These are phyloP conservation scores for Rhizopogon roseolus DNA, from an alignment of 768 basidiomycete species.

Conservation along the genomic window DNA sequence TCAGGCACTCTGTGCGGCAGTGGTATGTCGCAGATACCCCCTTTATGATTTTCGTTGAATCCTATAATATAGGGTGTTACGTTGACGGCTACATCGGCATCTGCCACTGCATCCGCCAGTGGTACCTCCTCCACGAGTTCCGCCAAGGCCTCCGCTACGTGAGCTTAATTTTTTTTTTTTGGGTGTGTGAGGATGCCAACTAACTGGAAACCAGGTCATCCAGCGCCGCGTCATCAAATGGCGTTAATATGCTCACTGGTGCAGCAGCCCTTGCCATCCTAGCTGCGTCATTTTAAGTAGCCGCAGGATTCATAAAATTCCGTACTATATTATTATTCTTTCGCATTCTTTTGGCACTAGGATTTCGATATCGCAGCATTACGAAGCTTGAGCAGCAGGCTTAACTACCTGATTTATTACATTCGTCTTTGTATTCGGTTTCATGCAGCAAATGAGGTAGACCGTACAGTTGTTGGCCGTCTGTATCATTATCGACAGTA, in stretches of 20 bases:
- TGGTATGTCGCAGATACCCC: slow-evolving; percentile 34
- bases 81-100: slow-evolving; percentile 21
- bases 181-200: too few species aligned
- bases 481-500: too few species aligned
- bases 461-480: too few species aligned
- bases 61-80: slow-evolving; percentile 44
- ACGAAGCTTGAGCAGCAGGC: neutral
- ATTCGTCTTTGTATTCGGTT: too few species aligned
- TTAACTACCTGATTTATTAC: neutral
- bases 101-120: slow-evolving; percentile 10
- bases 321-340: neutral
- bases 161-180: neutral
- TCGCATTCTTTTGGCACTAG: neutral
- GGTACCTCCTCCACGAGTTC: slow-evolving; percentile 14
- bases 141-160: slow-evolving; percentile 5
- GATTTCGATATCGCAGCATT: neutral
- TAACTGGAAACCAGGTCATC: neutral
- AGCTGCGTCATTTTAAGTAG: slow-evolving; percentile 10
- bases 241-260: slow-evolving; percentile 8
- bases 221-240: slow-evolving; percentile 3
- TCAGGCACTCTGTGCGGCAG: slow-evolving; percentile 38
- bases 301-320: neutral
- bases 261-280: slow-evolving; percentile 8
- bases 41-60: neutral
- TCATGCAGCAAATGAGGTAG: too few species aligned